These are phyloP conservation scores for Vigna mungo DNA, from an alignment of 306 rosid species.

Conservation along the genomic window DNA sequence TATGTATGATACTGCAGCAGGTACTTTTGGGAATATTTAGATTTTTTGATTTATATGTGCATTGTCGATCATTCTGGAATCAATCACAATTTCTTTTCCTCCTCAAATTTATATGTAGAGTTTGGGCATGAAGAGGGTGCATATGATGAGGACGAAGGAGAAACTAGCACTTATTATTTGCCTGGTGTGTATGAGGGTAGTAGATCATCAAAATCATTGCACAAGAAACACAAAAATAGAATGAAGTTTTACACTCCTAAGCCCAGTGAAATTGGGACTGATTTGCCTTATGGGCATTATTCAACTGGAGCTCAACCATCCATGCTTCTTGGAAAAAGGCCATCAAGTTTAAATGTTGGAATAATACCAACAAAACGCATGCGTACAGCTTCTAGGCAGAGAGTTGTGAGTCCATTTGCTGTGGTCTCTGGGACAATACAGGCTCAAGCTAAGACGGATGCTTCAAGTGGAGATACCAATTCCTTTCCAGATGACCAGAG, in stretches of 20 bases:
- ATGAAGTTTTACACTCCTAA: slow-evolving; percentile 59
- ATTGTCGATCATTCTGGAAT: slow-evolving; percentile 39
- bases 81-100: slow-evolving; percentile 21
- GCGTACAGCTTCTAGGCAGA: slow-evolving; percentile 94
- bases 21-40: slow-evolving; percentile 52
- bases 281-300: slow-evolving; percentile 70
- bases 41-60: slow-evolving; percentile 43
- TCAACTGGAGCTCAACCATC: slow-evolving; percentile 68
- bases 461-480: slow-evolving; percentile 98
- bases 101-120: slow-evolving; percentile 49
- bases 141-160: slow-evolving; percentile 89
- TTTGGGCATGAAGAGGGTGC: slow-evolving; percentile 67
- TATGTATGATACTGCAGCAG: slow-evolving; percentile 71
- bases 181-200: slow-evolving; percentile 71
- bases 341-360: slow-evolving; percentile 79
- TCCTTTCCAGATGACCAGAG: slow-evolving; percentile 98
- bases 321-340: slow-evolving; percentile 71
- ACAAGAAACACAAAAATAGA: slow-evolving; percentile 65
- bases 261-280: slow-evolving; percentile 70
- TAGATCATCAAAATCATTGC: slow-evolving; percentile 60
- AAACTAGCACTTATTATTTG: slow-evolving; percentile 65
- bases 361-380: slow-evolving; percentile 79
- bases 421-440: slow-evolving; percentile 62
- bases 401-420: slow-evolving; percentile 82
- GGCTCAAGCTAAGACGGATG: slow-evolving; percentile 84